Evolutionary conservation across 441 rosid species (phyloP).

Genomic region (Erodium chrysanthum): DNA sequence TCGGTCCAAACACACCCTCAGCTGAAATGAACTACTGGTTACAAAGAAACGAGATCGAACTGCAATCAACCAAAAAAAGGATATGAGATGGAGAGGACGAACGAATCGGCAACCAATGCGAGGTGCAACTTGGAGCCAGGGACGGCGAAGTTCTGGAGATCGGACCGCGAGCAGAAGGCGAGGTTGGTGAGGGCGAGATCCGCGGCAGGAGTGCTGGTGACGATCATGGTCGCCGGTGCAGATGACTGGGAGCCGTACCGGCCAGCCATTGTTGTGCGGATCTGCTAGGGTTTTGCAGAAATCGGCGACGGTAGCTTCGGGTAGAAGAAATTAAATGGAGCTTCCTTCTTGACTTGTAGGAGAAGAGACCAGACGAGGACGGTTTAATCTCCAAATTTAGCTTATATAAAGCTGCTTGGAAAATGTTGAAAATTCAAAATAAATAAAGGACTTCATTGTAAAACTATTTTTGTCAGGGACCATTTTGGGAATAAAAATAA

Average conservation of each 20-base stretch:
- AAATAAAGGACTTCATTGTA: too few species aligned
- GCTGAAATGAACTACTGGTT: not conserved
- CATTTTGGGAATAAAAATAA: too few species aligned
- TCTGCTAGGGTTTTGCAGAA: constrained; percentile 6
- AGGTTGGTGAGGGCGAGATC: constrained; percentile 81
- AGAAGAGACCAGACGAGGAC: too few species aligned
- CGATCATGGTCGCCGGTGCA: constrained; percentile 38
- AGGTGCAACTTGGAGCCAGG: constrained; percentile 69
- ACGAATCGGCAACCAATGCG: constrained; percentile 50
- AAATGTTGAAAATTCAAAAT: too few species aligned
- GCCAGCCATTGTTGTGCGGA: constrained; percentile 22
- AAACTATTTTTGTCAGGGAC: too few species aligned
- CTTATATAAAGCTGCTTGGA: too few species aligned
- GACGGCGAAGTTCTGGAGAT: constrained; percentile 62
- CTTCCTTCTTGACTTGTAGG: not conserved
- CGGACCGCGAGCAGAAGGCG: constrained; percentile 75
- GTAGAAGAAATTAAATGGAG: constrained; percentile 1
- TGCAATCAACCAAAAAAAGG: constrained; percentile 33
- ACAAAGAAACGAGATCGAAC: not conserved
- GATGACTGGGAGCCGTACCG: constrained; percentile 14
- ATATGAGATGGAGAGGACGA: constrained; percentile 73
- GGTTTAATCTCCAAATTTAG: too few species aligned
- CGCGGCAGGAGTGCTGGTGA: constrained; percentile 59
- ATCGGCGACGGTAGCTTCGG: constrained; percentile 8
- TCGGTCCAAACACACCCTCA: not conserved